These are phyloP conservation scores for Zelonia costaricensis DNA, from an alignment of 208 protist species.

Conservation along the genomic window DNA sequence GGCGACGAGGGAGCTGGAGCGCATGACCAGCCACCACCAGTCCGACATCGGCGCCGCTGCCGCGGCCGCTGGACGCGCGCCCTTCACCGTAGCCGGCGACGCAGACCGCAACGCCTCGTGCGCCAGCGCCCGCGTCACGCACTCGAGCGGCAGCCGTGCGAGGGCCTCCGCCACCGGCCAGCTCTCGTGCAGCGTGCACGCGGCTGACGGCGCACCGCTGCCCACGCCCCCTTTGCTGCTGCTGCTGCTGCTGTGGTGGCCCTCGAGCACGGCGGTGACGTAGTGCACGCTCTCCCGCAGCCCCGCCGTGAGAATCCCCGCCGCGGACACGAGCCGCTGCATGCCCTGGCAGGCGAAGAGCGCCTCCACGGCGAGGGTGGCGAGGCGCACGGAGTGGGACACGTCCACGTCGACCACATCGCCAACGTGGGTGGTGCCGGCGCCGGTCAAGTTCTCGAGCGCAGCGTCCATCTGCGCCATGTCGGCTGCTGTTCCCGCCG, in stretches of 20 bases:
- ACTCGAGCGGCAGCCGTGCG: slow-evolving; percentile 18
- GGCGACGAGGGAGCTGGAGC: slow-evolving; percentile 29
- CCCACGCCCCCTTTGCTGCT: no score
- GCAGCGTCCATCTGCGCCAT: slow-evolving; percentile 1
- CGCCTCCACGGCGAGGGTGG: slow-evolving; percentile 33
- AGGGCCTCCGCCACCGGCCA: slow-evolving; percentile 28
- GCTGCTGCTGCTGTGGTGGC: neutral
- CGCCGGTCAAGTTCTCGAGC: slow-evolving; percentile 13
- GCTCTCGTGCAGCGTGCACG: slow-evolving; percentile 10
- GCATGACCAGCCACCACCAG: slow-evolving; percentile 46
- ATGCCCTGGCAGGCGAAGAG: slow-evolving; percentile 25
- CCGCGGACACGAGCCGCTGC: slow-evolving; percentile 32
- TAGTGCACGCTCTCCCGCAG: slow-evolving; percentile 31
- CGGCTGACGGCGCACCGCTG: no score
- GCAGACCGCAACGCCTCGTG: slow-evolving; percentile 10
- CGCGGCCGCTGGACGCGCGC: neutral
- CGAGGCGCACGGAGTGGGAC: slow-evolving; percentile 26
- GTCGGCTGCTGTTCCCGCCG: neutral
- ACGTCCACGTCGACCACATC: slow-evolving; percentile 30
- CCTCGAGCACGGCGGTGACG: slow-evolving; percentile 22
- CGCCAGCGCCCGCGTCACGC: slow-evolving; percentile 9
- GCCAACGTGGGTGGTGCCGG: slow-evolving; percentile 21
- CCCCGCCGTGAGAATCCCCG: slow-evolving; percentile 28
- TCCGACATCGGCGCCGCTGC: slow-evolving; percentile 10
- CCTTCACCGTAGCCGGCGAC: no score